phyloP scores from a whole-genome alignment of 176 grass and related monocot genomes.

The Alopecurus myosuroides region DNA sequence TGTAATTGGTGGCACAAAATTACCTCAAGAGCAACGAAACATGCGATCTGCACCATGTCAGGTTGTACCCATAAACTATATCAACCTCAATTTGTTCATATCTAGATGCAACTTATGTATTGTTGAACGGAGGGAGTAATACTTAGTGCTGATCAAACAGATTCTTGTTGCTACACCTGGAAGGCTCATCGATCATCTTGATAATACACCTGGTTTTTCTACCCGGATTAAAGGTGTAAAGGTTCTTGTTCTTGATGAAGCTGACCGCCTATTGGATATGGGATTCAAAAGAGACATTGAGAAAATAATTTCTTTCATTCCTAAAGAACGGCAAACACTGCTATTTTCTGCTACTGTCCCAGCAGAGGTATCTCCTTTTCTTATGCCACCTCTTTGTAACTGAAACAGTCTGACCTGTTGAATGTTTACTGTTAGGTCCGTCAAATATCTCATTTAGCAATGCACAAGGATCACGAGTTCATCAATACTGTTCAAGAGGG shows the following conservation, averaged over 20 bases:
- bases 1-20: slow-evolving; percentile 82
- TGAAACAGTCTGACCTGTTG: slow-evolving; percentile 24
- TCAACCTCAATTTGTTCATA: slow-evolving; percentile 8
- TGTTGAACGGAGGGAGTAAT: no score
- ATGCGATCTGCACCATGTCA: slow-evolving; percentile 81
- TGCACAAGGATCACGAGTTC: slow-evolving; percentile 74
- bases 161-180: slow-evolving; percentile 95
- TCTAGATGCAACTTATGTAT: background rate
- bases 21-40: slow-evolving; percentile 69
- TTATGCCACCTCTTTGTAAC: slow-evolving; percentile 1
- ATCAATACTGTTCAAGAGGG: slow-evolving; percentile 93
- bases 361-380: slow-evolving; percentile 60
- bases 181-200: slow-evolving; percentile 92
- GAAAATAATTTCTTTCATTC: slow-evolving; percentile 73
- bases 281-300: slow-evolving; percentile 95
- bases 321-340: slow-evolving; percentile 88
- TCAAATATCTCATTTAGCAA: slow-evolving; percentile 79
- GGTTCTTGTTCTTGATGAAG: slow-evolving; percentile 93
- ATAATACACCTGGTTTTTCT: slow-evolving; percentile 85
- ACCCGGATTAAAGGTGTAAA: slow-evolving; percentile 78
- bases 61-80: slow-evolving; percentile 44
- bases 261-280: slow-evolving; percentile 95
- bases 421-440: slow-evolving; percentile 50
- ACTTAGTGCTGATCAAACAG: slow-evolving; percentile 25
- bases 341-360: slow-evolving; percentile 96